Conservation (phyloP, 2,329 filamentous ascomycete genomes). For the Sporothrix pseudoabietina region DNA sequence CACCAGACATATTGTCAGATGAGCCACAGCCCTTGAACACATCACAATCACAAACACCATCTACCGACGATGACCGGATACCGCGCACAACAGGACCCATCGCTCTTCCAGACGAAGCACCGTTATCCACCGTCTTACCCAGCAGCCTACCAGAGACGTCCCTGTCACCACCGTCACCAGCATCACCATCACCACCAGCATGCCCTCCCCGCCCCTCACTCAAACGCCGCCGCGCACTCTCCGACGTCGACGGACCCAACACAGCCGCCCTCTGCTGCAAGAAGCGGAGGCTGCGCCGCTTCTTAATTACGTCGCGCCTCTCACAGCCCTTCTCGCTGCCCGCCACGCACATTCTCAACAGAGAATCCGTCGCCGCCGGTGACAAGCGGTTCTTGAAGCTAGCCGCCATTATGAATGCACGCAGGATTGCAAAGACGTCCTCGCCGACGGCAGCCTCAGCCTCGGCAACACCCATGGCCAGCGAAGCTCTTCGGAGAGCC, state of each 20-base stretch:
- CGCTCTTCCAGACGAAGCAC: background rate
- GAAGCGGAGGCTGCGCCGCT: constrained; percentile 65
- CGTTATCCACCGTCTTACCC: background rate
- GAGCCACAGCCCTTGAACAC: background rate
- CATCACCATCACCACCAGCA: background rate
- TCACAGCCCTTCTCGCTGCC: constrained; percentile 70
- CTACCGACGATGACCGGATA: background rate
- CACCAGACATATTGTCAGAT: background rate
- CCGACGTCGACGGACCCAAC: constrained; percentile 62
- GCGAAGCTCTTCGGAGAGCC: constrained; percentile 60
- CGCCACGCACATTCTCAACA: constrained; percentile 68
- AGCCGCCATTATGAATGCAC: constrained; percentile 47
- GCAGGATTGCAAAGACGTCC: constrained; percentile 34
- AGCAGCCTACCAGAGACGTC: background rate
- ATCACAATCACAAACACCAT: background rate
- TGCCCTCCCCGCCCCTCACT: constrained; percentile 27
- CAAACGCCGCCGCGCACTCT: constrained; percentile 56
- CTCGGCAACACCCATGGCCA: constrained; percentile 25
- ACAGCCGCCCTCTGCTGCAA: constrained; percentile 58
- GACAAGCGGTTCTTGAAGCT: constrained; percentile 55
- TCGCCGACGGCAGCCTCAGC: background rate
- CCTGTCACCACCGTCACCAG: background rate
- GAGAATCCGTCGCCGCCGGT: constrained; percentile 52
- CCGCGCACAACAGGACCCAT: background rate
- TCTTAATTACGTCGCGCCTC: constrained; percentile 69